Percentiles rank a stretch among this genome's conserved stretches.
Conservation (phyloP, 805 yeast species). For the Yarrowia sp. region DNA sequence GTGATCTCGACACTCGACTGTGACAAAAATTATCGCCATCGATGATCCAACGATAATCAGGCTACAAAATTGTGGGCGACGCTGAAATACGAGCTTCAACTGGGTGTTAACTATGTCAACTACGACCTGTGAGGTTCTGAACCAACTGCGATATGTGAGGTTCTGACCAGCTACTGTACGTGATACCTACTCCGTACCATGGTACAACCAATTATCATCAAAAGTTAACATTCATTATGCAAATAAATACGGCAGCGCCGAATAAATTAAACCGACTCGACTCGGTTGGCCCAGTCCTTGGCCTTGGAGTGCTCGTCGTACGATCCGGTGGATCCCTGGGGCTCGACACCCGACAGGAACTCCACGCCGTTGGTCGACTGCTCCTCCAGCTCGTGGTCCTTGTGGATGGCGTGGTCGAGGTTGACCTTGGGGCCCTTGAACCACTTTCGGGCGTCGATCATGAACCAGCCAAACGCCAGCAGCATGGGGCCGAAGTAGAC, state of each 20-base stretch:
- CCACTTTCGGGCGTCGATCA: constrained; percentile 55
- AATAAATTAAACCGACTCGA: neutral
- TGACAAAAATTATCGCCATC: no score
- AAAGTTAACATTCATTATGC: neutral
- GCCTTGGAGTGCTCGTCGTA: neutral
- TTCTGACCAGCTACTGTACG: neutral
- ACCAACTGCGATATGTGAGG: no score
- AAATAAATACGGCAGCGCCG: constrained; percentile 7
- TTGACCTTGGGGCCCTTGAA: constrained; percentile 62
- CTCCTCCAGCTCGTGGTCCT: constrained; percentile 24
- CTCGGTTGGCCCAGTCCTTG: constrained; percentile 11
- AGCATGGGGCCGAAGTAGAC: constrained; percentile 62
- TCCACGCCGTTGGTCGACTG: constrained; percentile 22
- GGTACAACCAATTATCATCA: neutral
- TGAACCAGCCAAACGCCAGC: constrained; percentile 50
- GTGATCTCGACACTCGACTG: no score
- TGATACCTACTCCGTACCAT: neutral
- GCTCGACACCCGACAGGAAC: constrained; percentile 19
- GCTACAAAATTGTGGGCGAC: no score
- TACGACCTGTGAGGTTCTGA: no score
- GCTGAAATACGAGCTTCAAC: no score
- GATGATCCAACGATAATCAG: no score
- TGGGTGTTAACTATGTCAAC: no score
- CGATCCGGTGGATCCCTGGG: neutral
- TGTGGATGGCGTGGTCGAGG: constrained; percentile 41